Base-by-base conservation (phyloP, 176 grass and related monocot species). In the Avena atlantica region DNA sequence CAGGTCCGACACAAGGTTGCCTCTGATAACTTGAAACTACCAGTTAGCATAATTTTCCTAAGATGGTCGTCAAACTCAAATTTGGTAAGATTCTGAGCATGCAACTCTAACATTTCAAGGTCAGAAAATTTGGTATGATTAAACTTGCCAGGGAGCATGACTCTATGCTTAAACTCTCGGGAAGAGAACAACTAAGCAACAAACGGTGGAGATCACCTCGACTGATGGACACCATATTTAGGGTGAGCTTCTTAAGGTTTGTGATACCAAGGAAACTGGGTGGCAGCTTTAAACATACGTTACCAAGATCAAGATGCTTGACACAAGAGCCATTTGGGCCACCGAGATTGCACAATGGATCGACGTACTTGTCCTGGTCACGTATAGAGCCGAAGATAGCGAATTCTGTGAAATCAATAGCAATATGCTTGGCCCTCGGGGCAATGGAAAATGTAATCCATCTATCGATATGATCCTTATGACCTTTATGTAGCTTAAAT, bases 101-200 rank as follows among this genome's bases (percentile, higher is more conserved):
- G 48, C 48, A 50, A 50, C 48, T 50, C 48, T 50, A 50, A 9
- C 48, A 50, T 9, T 8, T 50, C 48, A 8, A 50, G 48, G 6
- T 50, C 48, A 25, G 25, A 25, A 25, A 25, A 25, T 25, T 0
- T 25, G 25, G 25, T 64, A 64, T 27, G 61, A 23, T 4, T 27
- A 64, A 11, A 64, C 61, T 27, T 64, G 11, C 5, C 10, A 27
- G 12, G 61, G 61, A 27, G 61, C 11, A 64, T 1, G 12, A 27
- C 24, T 65, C 62, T 25, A 65, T 65, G 62, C 62, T 65, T 65
- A 65, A 5, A 65, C 62, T 65, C 69, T 72, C 69, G 8, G 47
- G 40, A 23, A 72, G 12, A 45, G 14, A 16, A 9, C 69, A 72
- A 1, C 16, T 40, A 1, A 36, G 69, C 19, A 72, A 21, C 9